Evolutionary conservation across 2,329 filamentous ascomycete species (phyloP).

Genomic region (Apiospora aurea): DNA sequence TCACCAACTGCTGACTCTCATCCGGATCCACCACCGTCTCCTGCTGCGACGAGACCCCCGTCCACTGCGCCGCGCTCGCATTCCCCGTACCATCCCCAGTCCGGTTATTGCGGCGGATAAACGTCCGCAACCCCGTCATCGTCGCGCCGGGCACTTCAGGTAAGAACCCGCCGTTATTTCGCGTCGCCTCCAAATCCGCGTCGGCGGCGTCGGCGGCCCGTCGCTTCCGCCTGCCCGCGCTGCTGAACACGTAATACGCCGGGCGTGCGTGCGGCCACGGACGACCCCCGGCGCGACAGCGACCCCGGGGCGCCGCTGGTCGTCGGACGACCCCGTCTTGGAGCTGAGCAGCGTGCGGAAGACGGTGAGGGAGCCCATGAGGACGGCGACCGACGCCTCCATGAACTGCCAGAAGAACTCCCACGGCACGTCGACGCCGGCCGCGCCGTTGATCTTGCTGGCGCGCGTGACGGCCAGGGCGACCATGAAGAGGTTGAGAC

Average conservation of each 20-base stretch:
- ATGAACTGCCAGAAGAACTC: conserved; percentile 36
- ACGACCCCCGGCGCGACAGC: too few relatives aligned
- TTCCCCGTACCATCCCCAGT: not conserved
- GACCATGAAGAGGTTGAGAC: conserved; percentile 35
- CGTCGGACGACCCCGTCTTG: not conserved
- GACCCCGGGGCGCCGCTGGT: not conserved
- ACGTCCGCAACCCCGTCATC: not conserved
- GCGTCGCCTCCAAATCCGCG: not conserved
- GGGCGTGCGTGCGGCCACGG: not conserved
- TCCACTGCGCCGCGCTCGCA: not conserved
- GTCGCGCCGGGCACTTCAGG: not conserved
- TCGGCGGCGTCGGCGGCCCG: too few relatives aligned
- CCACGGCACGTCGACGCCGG: conserved; percentile 32
- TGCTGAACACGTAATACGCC: not conserved
- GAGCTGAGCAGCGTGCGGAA: conserved; percentile 33
- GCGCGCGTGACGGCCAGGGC: conserved; percentile 31
- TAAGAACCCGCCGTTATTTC: not conserved
- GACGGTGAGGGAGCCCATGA: conserved; percentile 35
- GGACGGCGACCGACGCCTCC: conserved; percentile 33
- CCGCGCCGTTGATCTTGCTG: conserved; percentile 26
- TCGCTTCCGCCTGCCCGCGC: not conserved
- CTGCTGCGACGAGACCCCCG: not conserved
- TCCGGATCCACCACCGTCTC: not conserved
- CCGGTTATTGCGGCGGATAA: not conserved
- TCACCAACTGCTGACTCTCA: not conserved